Conservation (phyloP, 305 asterid genomes). For the Solanum hybrid region DNA sequence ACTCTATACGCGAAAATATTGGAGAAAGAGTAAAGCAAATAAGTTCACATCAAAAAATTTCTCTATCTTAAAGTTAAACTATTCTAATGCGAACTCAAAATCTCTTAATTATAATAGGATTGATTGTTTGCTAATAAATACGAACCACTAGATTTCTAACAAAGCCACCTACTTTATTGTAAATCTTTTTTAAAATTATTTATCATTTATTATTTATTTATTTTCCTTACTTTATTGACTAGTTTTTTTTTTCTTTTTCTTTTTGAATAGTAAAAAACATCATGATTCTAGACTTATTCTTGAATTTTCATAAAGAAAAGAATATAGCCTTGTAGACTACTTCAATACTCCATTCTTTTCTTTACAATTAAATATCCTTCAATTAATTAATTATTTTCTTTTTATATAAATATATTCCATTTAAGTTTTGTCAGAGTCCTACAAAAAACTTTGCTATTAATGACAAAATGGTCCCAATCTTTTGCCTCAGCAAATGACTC, state of each 20-base stretch:
- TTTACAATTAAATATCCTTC: background rate
- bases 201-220: background rate
- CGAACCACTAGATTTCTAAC: background rate
- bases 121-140: background rate
- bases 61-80: background rate
- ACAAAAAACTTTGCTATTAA: background rate
- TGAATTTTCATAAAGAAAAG: background rate
- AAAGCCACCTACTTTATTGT: background rate
- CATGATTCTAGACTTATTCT: background rate
- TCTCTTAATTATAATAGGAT: background rate
- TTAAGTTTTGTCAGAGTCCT: background rate
- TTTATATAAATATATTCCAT: background rate
- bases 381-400: background rate
- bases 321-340: background rate
- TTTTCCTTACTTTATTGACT: background rate
- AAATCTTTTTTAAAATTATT: background rate
- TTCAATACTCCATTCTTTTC: slow-evolving; percentile 1
- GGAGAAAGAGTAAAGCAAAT: background rate
- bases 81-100: background rate
- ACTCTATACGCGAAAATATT: accelerated
- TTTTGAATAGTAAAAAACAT: background rate
- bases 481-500: background rate
- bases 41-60: accelerated
- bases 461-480: background rate
- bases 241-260: too few relatives aligned